phyloP scores from a whole-genome alignment of 371 early-diverging fungal species.

The Phascolomyces articulosus region DNA sequence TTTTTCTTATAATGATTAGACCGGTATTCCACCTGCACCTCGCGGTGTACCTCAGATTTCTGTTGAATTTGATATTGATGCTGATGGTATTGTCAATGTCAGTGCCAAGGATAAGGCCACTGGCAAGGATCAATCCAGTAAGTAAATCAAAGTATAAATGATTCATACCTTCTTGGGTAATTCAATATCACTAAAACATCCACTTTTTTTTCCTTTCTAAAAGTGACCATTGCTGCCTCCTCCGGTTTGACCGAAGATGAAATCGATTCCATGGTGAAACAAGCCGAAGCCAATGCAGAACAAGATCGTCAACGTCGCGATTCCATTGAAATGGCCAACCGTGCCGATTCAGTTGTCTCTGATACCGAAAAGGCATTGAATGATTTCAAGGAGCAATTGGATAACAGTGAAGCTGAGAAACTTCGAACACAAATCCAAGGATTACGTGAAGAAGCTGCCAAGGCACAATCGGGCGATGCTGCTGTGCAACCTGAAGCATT shows the following conservation, averaged over 20 bases:
- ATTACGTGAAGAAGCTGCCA: conserved; percentile 66
- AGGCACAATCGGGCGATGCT: conserved; percentile 65
- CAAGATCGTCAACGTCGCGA: conserved; percentile 85
- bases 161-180: no score
- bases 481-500: conserved; percentile 61
- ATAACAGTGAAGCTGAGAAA: conserved; percentile 74
- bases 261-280: conserved; percentile 88
- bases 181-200: neutral
- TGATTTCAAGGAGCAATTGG: conserved; percentile 90
- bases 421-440: conserved; percentile 73
- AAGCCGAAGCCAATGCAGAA: conserved; percentile 86
- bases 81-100: conserved; percentile 96
- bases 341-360: conserved; percentile 82
- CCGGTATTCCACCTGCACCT: conserved; percentile 79
- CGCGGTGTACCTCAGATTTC: conserved; percentile 85
- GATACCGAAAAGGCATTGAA: conserved; percentile 89
- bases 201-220: neutral
- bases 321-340: conserved; percentile 86
- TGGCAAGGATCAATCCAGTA: conserved; percentile 81
- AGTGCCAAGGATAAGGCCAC: conserved; percentile 94
- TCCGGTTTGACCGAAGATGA: conserved; percentile 90
- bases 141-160: conserved; percentile 6
- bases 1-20: conserved; percentile 13
- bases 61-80: conserved; percentile 96
- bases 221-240: conserved; percentile 90